Conservation (phyloP, 768 basidiomycete species). For the Tulasnella sp. region DNA sequence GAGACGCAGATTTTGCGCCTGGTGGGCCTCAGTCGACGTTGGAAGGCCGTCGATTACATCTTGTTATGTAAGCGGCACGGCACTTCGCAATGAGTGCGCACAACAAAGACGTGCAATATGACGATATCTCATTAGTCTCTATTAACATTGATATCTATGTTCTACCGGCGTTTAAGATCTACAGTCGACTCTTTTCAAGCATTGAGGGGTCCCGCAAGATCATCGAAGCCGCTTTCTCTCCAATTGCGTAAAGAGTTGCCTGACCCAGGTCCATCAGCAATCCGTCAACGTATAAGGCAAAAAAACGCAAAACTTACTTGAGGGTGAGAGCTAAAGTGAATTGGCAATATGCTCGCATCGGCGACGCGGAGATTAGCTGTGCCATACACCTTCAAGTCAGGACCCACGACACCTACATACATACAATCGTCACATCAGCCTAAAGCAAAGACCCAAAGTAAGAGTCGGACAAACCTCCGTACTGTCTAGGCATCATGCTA, state of each 20-base stretch:
- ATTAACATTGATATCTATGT: background rate
- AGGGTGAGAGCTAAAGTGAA: slow-evolving; percentile 4
- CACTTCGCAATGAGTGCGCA: background rate
- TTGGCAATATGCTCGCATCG: slow-evolving; percentile 6
- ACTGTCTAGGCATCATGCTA: slow-evolving; percentile 4
- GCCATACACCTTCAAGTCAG: slow-evolving; percentile 6
- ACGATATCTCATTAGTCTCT: background rate
- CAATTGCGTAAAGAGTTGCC: slow-evolving; percentile 6
- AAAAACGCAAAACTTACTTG: background rate
- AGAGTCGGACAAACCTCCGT: background rate
- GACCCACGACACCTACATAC: background rate
- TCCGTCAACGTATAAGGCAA: background rate
- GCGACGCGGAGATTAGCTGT: background rate
- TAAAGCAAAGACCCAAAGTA: background rate
- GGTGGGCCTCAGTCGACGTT: background rate
- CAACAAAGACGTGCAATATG: background rate
- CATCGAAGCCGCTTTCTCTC: slow-evolving; percentile 4
- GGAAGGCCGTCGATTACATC: background rate
- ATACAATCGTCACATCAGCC: background rate
- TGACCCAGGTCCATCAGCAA: background rate
- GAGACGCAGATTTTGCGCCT: background rate
- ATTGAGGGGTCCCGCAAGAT: background rate
- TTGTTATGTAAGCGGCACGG: background rate
- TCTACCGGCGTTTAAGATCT: background rate
- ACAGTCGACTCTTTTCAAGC: background rate